Evolutionary conservation across 2,329 filamentous ascomycete species (phyloP).

Genomic region (Incumbomyces delicatus): DNA sequence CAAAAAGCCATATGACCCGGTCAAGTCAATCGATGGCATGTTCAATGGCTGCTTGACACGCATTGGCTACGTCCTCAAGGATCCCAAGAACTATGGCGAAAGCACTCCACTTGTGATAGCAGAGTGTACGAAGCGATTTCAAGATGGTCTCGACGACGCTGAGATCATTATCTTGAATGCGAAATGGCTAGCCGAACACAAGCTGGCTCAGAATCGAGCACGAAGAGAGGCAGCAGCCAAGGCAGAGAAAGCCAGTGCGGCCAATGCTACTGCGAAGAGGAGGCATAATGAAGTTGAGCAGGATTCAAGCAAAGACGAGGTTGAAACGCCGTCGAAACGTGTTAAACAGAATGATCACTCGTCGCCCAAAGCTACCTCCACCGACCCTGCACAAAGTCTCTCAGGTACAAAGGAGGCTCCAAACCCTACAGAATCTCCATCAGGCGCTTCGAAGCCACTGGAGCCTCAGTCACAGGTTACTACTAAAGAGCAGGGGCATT

Average conservation of each 20-base stretch:
- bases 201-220: conserved; percentile 16
- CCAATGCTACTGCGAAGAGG: conserved; percentile 13
- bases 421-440: conserved; percentile 8
- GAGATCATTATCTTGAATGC: conserved; percentile 21
- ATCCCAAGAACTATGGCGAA: conserved; percentile 18
- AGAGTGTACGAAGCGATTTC: conserved; percentile 20
- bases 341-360: conserved; percentile 11
- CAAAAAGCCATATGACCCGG: conserved; percentile 18
- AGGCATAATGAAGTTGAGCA: conserved; percentile 15
- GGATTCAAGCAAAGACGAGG: conserved; percentile 1
- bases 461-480: not conserved
- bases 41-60: conserved; percentile 21
- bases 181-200: conserved; percentile 21
- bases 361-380: conserved; percentile 9
- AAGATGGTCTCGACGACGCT: conserved; percentile 22
- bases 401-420: conserved; percentile 7
- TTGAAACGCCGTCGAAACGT: conserved; percentile 16
- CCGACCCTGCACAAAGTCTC: not conserved
- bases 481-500: not conserved
- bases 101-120: conserved; percentile 18
- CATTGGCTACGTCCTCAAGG: conserved; percentile 20
- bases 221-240: conserved; percentile 15
- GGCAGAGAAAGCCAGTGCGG: conserved; percentile 15
- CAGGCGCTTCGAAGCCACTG: not conserved
- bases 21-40: conserved; percentile 20